Evolutionary conservation across 2,329 filamentous ascomycete species (phyloP).

Genomic region (Rhinocladiella mackenziei): DNA sequence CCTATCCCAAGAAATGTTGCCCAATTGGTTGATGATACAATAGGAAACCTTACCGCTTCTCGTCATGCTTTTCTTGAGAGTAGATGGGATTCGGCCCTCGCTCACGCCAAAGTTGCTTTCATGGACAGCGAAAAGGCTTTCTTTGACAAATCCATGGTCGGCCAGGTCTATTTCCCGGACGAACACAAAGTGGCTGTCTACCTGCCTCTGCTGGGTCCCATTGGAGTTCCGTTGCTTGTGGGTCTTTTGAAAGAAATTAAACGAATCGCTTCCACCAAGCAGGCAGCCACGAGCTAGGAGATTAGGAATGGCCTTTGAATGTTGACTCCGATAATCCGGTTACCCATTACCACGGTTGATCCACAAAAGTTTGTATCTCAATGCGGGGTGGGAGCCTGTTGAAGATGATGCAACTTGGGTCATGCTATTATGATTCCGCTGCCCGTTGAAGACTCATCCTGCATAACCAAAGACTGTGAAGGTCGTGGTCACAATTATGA

Average conservation of each 20-base stretch:
- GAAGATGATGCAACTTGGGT: too few species aligned
- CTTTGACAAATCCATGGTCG: slow-evolving; percentile 99
- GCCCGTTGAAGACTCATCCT: too few species aligned
- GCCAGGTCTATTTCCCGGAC: slow-evolving; percentile 96
- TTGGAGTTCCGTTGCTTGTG: slow-evolving; percentile 85
- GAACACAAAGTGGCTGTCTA: slow-evolving; percentile 98
- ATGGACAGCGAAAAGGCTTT: slow-evolving; percentile 88
- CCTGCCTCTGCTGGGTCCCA: slow-evolving; percentile 80
- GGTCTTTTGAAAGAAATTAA: slow-evolving; percentile 77
- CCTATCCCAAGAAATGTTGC: slow-evolving; percentile 85
- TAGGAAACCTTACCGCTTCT: slow-evolving; percentile 64
- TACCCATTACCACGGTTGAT: too few species aligned
- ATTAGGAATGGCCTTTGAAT: too few species aligned
- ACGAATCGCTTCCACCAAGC: slow-evolving; percentile 39
- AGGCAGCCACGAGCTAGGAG: slow-evolving; percentile 31
- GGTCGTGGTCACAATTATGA: too few species aligned
- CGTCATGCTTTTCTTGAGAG: slow-evolving; percentile 66
- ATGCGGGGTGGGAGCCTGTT: too few species aligned
- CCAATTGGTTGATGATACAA: slow-evolving; percentile 74
- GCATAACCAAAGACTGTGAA: too few species aligned
- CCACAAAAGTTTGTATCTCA: too few species aligned
- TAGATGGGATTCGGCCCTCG: slow-evolving; percentile 62
- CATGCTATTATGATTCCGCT: too few species aligned
- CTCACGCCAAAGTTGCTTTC: slow-evolving; percentile 79
- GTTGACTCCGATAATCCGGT: too few species aligned